Conservation (phyloP, 257 asterid genomes). For the Verbascum thapsus region DNA sequence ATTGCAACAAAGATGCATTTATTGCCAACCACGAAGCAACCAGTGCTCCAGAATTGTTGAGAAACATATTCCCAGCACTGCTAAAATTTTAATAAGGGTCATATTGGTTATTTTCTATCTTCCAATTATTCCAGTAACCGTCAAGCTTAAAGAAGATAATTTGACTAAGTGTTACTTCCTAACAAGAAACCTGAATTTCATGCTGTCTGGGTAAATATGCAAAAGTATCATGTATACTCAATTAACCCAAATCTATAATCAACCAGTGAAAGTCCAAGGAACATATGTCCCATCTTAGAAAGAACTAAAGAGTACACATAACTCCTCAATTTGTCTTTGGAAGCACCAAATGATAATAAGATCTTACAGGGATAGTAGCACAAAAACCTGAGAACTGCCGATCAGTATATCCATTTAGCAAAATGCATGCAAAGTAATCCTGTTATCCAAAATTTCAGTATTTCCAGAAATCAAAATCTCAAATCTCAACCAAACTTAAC, state of each 20-base stretch:
- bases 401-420: slow-evolving; percentile 23
- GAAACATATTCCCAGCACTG: background rate
- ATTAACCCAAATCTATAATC: background rate
- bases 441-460: slow-evolving; percentile 13
- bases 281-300: slow-evolving; percentile 9
- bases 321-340: slow-evolving; percentile 12
- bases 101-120: slow-evolving; percentile 3
- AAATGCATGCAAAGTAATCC: slow-evolving; percentile 4
- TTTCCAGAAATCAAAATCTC: background rate
- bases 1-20: slow-evolving; percentile 3
- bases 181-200: background rate
- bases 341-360: slow-evolving; percentile 9
- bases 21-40: background rate
- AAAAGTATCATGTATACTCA: background rate
- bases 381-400: slow-evolving; percentile 16
- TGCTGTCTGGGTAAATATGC: background rate
- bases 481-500: slow-evolving; percentile 7
- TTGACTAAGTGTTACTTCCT: background rate
- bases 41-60: background rate
- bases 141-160: slow-evolving; percentile 5
- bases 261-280: background rate
- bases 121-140: slow-evolving; percentile 8
- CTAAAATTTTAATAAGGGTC: slow-evolving; percentile 11
- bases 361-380: slow-evolving; percentile 20
- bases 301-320: slow-evolving; percentile 1